Conservation (phyloP, 331 rosid species). For the Telfairia occidentalis region DNA sequence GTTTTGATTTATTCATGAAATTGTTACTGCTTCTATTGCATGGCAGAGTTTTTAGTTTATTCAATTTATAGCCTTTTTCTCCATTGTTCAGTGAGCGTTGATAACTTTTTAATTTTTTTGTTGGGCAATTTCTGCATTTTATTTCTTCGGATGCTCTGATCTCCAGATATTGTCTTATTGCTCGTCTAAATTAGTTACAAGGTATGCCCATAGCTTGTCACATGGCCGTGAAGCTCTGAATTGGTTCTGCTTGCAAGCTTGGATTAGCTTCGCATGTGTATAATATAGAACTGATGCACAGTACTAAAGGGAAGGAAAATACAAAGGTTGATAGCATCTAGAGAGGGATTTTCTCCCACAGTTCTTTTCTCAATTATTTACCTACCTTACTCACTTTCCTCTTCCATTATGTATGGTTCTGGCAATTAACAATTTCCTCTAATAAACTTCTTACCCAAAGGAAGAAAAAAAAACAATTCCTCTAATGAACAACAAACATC, state of each 20-base stretch:
- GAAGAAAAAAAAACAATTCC: too few species aligned
- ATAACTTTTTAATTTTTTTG: neutral
- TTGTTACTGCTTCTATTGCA: neutral
- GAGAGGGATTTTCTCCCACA: neutral
- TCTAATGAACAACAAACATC: neutral
- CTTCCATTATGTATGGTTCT: neutral
- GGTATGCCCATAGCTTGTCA: neutral
- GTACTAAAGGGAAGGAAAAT: neutral
- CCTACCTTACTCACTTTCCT: neutral
- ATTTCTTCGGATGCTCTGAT: neutral
- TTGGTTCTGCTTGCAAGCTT: neutral
- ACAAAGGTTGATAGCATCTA: slow-evolving; percentile 1
- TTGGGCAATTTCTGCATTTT: neutral
- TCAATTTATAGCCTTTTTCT: neutral
- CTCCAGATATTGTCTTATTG: neutral
- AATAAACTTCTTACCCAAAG: too few species aligned
- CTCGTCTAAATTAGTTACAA: neutral
- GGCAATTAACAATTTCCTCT: neutral
- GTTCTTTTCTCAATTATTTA: neutral
- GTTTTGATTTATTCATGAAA: slow-evolving; percentile 21
- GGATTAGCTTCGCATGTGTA: neutral
- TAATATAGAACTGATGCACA: neutral
- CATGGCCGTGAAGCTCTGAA: neutral
- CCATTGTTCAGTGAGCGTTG: too few species aligned
- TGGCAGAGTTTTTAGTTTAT: neutral